Conservation (phyloP, 345 rosid genomes). For the Arabis alpina region DNA sequence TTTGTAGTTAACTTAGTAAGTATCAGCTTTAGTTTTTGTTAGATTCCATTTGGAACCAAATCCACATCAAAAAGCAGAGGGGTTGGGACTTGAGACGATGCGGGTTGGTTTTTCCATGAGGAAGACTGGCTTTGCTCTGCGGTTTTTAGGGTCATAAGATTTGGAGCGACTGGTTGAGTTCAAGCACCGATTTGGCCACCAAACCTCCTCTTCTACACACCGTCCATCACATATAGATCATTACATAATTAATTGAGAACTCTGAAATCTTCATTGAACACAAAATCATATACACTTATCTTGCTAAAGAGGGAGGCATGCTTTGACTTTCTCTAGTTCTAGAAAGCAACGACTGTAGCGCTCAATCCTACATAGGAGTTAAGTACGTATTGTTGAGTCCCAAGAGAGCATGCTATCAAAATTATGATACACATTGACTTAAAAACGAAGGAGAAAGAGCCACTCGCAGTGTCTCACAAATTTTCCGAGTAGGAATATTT, state of each 20-base stretch:
- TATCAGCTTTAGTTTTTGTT: conserved; percentile 40
- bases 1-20: conserved; percentile 34
- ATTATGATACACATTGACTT: background rate
- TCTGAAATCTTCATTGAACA: conserved; percentile 1
- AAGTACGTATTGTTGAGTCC: background rate
- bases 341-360: conserved; percentile 82
- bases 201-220: conserved; percentile 82
- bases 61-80: conserved; percentile 37
- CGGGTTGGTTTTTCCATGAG: background rate
- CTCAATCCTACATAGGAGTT: conserved; percentile 59
- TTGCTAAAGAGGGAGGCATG: conserved; percentile 60
- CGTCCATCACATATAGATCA: conserved; percentile 16
- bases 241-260: background rate
- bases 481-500: too few species aligned
- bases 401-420: background rate
- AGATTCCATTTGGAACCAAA: conserved; percentile 42
- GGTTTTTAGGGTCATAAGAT: background rate
- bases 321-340: conserved; percentile 89
- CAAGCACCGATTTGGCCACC: conserved; percentile 83
- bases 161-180: conserved; percentile 55
- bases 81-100: conserved; percentile 36
- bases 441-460: background rate
- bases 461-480: too few species aligned
- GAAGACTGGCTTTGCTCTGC: conserved; percentile 27
- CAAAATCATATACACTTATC: conserved; percentile 41